Evolutionary conservation across 2,329 filamentous ascomycete species (phyloP).

Genomic region (Fusarium sp.): DNA sequence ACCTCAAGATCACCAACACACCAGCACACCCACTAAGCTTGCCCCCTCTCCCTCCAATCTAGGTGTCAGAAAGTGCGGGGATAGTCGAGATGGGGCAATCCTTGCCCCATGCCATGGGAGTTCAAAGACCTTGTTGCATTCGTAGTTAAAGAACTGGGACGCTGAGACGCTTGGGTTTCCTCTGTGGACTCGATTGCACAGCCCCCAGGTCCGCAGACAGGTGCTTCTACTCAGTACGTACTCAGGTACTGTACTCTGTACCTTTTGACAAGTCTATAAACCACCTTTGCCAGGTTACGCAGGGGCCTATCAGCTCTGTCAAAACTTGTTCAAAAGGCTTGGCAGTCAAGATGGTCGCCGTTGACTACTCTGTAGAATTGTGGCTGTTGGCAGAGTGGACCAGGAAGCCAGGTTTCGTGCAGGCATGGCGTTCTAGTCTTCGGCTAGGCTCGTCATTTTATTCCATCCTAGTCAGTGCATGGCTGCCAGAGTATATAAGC

Average conservation of each 20-base stretch:
- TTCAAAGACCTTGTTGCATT: not conserved
- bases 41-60: slow-evolving; percentile 20
- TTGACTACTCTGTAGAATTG: slow-evolving; percentile 41
- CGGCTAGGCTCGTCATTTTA: slow-evolving; percentile 41
- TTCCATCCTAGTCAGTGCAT: slow-evolving; percentile 38
- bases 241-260: not conserved
- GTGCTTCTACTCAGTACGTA: slow-evolving; percentile 24
- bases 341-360: slow-evolving; percentile 39
- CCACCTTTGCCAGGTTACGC: slow-evolving; percentile 34
- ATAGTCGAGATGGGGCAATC: slow-evolving; percentile 28
- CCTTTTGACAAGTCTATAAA: too few relatives aligned
- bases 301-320: slow-evolving; percentile 41
- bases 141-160: not conserved
- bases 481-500: slow-evolving; percentile 44
- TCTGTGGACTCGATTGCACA: slow-evolving; percentile 28
- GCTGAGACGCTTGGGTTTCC: not conserved
- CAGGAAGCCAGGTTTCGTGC: slow-evolving; percentile 38
- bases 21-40: not conserved
- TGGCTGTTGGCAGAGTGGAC: slow-evolving; percentile 45
- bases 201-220: slow-evolving; percentile 35
- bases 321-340: slow-evolving; percentile 25
- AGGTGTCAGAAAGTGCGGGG: slow-evolving; percentile 35
- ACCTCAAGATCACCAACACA: not conserved
- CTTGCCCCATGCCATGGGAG: slow-evolving; percentile 4
- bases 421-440: slow-evolving; percentile 37